Evolutionary conservation across 768 basidiomycete genomes (phyloP).

Genomic region (Lactifluus hygrophoroides): DNA sequence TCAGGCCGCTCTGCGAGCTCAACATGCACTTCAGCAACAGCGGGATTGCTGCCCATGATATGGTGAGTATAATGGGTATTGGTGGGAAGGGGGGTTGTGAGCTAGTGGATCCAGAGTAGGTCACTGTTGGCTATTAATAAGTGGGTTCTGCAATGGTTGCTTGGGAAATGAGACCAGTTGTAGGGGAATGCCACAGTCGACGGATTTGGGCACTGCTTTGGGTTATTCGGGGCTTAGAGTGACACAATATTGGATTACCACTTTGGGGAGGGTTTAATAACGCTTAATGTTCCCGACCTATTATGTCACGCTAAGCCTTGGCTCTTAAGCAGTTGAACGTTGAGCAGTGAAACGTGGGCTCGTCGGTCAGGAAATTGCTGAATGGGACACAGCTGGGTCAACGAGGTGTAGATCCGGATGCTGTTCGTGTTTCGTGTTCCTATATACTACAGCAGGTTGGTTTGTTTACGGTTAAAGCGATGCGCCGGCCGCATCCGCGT

Average conservation of each 20-base stretch:
- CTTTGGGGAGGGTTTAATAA: not conserved
- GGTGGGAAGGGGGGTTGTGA: not conserved
- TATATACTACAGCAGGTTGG: not conserved
- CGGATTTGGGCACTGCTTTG: not conserved
- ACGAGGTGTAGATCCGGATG: not conserved
- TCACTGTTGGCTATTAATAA: not conserved
- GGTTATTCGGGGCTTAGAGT: not conserved
- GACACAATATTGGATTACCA: not conserved
- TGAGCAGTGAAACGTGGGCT: not conserved
- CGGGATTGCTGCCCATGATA: conserved; percentile 2
- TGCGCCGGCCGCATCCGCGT: not conserved
- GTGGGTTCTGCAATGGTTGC: not conserved
- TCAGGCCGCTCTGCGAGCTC: conserved; percentile 17
- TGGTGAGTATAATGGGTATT: not conserved
- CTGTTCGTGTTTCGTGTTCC: not conserved
- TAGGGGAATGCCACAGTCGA: conserved; percentile 7
- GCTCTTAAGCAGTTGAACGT: not conserved
- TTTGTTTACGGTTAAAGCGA: not conserved
- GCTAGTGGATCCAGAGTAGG: not conserved
- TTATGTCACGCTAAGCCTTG: not conserved
- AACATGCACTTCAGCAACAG: conserved; percentile 10
- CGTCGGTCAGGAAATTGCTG: not conserved
- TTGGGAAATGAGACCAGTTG: conserved; percentile 3
- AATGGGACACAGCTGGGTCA: not conserved
- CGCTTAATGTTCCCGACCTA: not conserved